Evolutionary conservation across 2,329 filamentous ascomycete species (phyloP).

Genomic region (Aplosporella prunicola): DNA sequence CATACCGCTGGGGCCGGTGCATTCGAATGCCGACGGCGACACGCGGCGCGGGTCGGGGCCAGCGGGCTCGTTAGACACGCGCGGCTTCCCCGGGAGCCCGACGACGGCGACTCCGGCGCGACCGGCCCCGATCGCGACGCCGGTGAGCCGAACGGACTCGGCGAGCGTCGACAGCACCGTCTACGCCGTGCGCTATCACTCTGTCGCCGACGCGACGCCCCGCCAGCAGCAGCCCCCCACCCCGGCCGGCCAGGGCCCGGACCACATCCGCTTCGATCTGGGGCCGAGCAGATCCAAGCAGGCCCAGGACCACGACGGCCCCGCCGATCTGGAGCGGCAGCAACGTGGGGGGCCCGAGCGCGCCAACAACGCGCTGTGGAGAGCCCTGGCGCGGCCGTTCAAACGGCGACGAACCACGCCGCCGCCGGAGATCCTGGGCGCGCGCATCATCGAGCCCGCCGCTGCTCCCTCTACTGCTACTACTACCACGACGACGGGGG

Average conservation of each 20-base stretch:
- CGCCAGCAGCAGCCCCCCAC: constrained; percentile 33
- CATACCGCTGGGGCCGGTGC: constrained; percentile 10
- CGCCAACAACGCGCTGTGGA: too few species aligned
- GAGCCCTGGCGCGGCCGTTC: too few species aligned
- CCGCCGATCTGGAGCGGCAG: too few species aligned
- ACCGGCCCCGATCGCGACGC: constrained; percentile 41
- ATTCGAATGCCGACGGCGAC: constrained; percentile 6
- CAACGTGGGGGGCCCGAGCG: too few species aligned
- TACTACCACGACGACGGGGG: too few species aligned
- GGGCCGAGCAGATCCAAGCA: too few species aligned
- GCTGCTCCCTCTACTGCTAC: too few species aligned
- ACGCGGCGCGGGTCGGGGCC: too few species aligned
- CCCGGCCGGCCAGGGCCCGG: constrained; percentile 11
- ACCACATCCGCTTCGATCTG: constrained; percentile 12
- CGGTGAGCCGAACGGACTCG: constrained; percentile 51
- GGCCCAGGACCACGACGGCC: too few species aligned
- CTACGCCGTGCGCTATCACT: constrained; percentile 54
- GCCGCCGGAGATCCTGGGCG: constrained; percentile 50
- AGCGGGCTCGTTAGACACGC: too few species aligned
- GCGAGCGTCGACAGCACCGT: constrained; percentile 54
- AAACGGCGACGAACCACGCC: constrained; percentile 48
- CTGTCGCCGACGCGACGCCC: constrained; percentile 31
- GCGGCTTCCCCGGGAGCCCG: not conserved
- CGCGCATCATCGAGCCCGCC: constrained; percentile 40
- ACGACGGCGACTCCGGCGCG: constrained; percentile 24